phyloP scores from a whole-genome alignment of 768 basidiomycete species.

The Collybia nuda region DNA sequence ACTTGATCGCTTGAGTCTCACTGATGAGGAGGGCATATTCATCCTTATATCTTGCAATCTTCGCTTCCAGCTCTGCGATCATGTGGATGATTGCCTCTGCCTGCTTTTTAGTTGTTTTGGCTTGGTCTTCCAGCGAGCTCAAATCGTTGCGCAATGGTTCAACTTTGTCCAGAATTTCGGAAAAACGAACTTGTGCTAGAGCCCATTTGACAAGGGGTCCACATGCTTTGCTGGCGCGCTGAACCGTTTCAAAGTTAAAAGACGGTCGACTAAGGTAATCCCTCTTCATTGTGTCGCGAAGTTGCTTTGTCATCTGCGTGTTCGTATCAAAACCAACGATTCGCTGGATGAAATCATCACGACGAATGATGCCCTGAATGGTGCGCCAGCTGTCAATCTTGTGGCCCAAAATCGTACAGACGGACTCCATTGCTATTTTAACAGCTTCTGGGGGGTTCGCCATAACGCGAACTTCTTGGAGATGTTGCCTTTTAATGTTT shows the following conservation, averaged over 20 bases:
- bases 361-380: constrained; percentile 92
- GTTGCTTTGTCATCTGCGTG: constrained; percentile 82
- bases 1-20: constrained; percentile 95
- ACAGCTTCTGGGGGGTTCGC: constrained; percentile 98
- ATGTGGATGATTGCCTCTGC: constrained; percentile 87
- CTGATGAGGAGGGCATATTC: constrained; percentile 97
- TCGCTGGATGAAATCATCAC: constrained; percentile 94
- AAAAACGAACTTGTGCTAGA: constrained; percentile 94
- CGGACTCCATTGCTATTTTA: constrained; percentile 98
- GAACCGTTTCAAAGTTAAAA: constrained; percentile 94
- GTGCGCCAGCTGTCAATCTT: constrained; percentile 97
- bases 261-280: constrained; percentile 90
- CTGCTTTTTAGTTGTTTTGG: constrained; percentile 93
- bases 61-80: constrained; percentile 89
- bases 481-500: constrained; percentile 92
- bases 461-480: constrained; percentile 98
- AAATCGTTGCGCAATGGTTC: constrained; percentile 97
- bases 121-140: constrained; percentile 87
- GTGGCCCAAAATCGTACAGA: constrained; percentile 94
- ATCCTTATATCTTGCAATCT: constrained; percentile 92
- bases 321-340: constrained; percentile 96
- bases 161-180: constrained; percentile 95
- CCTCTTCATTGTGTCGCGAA: constrained; percentile 89
- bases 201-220: constrained; percentile 99
- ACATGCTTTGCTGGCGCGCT: constrained; percentile 94